phyloP scores from a whole-genome alignment of 805 yeast genomes.

The Yarrowia divulgata region DNA sequence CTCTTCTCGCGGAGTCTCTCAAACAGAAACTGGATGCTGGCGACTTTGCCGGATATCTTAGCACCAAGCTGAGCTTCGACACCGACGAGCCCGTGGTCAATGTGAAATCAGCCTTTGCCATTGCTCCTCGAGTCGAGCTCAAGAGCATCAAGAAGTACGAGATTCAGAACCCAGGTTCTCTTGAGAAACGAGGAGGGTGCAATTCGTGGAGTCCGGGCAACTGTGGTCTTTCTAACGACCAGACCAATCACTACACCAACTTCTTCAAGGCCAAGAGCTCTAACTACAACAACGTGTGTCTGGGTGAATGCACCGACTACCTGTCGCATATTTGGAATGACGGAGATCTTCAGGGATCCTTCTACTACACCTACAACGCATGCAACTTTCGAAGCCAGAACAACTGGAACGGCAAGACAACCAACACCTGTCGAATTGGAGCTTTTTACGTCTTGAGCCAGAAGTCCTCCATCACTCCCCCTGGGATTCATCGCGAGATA shows the following conservation, averaged over 20 bases:
- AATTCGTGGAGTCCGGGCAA: constrained; percentile 1
- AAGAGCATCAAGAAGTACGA: constrained; percentile 19
- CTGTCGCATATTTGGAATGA: constrained; percentile 8
- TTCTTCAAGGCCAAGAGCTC: background rate
- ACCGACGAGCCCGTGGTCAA: background rate
- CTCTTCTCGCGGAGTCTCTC: constrained; percentile 5
- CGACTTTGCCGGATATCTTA: constrained; percentile 1
- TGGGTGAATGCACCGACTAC: constrained; percentile 14
- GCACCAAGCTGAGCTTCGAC: constrained; percentile 6
- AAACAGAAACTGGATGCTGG: constrained; percentile 11
- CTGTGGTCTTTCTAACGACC: constrained; percentile 4
- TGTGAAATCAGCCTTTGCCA: background rate
- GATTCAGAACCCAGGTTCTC: background rate
- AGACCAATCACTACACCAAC: background rate
- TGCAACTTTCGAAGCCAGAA: constrained; percentile 27
- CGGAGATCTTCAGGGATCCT: constrained; percentile 16
- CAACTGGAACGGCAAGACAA: constrained; percentile 18
- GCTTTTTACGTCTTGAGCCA: background rate
- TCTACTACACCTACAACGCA: constrained; percentile 21
- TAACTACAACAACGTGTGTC: constrained; percentile 12
- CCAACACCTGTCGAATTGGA: constrained; percentile 13
- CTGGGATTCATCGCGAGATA: background rate
- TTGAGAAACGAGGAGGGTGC: constrained; percentile 5
- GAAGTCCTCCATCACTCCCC: background rate
- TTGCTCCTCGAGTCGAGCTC: constrained; percentile 11